A percentile compares a stretch with the other conserved stretches of the same genome.
Conservation (phyloP, 1,284 basidiomycete species). For the Abortiporus biennis region DNA sequence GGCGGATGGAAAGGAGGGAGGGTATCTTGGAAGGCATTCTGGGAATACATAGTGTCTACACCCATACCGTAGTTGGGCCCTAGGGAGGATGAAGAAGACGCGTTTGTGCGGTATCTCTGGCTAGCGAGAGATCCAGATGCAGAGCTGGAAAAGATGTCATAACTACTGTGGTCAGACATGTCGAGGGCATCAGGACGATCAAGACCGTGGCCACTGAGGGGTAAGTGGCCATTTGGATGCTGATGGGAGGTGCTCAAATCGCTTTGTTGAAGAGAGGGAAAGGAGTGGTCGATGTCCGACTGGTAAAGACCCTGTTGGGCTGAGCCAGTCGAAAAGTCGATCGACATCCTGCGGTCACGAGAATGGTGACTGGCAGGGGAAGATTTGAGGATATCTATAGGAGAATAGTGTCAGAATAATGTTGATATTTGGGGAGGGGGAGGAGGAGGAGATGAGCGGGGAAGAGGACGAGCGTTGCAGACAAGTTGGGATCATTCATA, state of each 20-base stretch:
- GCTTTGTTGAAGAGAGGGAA: slow-evolving; percentile 18
- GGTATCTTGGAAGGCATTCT: slow-evolving; percentile 51
- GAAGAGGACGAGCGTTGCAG: slow-evolving; percentile 8
- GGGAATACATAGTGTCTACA: slow-evolving; percentile 52
- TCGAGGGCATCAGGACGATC: slow-evolving; percentile 25
- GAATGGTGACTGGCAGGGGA: slow-evolving; percentile 27
- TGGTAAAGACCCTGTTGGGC: slow-evolving; percentile 45
- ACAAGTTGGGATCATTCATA: slow-evolving; percentile 20
- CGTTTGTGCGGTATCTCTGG: slow-evolving; percentile 59
- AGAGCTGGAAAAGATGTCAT: slow-evolving; percentile 54
- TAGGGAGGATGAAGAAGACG: slow-evolving; percentile 59
- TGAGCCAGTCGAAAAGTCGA: slow-evolving; percentile 45
- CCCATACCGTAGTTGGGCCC: slow-evolving; percentile 45
- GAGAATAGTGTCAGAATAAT: no score
- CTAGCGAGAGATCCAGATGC: slow-evolving; percentile 40
- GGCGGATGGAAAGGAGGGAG: slow-evolving; percentile 48
- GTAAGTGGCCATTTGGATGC: slow-evolving; percentile 18
- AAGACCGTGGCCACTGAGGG: slow-evolving; percentile 23
- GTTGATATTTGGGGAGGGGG: no score
- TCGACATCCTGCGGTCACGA: slow-evolving; percentile 38
- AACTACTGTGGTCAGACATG: slow-evolving; percentile 33
- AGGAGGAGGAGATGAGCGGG: slow-evolving; percentile 9
- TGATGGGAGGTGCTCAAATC: slow-evolving; percentile 18
- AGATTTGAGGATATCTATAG: slow-evolving; percentile 40
- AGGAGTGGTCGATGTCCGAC: slow-evolving; percentile 30